Conservation (phyloP, 805 yeast species). For the Pichia cephalocereana region DNA sequence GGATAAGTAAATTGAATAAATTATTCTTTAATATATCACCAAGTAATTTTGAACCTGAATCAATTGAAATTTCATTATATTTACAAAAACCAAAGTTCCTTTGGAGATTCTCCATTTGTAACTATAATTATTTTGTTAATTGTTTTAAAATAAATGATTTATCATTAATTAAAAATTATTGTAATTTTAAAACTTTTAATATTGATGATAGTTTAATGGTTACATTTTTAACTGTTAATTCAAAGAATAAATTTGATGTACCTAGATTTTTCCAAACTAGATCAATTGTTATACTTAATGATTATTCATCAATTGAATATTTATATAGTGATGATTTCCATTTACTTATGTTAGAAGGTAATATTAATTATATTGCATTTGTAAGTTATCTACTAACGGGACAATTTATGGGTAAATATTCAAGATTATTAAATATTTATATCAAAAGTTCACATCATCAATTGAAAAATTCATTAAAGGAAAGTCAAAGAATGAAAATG, state of each 20-base stretch:
- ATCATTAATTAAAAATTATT: not conserved
- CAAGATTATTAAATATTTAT: not conserved
- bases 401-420: not conserved
- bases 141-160: not conserved
- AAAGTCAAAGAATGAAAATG: not conserved
- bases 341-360: not conserved
- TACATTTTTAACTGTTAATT: not conserved
- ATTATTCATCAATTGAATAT: not conserved
- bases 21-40: not conserved
- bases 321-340: not conserved
- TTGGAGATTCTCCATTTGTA: slow-evolving; percentile 2
- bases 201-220: not conserved
- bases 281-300: not conserved
- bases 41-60: not conserved
- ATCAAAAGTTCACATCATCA: not conserved
- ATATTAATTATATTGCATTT: not conserved
- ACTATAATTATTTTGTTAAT: not conserved
- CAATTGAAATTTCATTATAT: not conserved
- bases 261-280: not conserved
- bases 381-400: not conserved
- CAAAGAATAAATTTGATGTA: not conserved
- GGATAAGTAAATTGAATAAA: not conserved
- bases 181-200: not conserved
- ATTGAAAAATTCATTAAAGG: not conserved
- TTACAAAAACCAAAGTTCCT: not conserved